A percentile compares a stretch with the other conserved stretches of the same genome.
Conservation (phyloP, 331 rosid species). For the Malus hybrid region DNA sequence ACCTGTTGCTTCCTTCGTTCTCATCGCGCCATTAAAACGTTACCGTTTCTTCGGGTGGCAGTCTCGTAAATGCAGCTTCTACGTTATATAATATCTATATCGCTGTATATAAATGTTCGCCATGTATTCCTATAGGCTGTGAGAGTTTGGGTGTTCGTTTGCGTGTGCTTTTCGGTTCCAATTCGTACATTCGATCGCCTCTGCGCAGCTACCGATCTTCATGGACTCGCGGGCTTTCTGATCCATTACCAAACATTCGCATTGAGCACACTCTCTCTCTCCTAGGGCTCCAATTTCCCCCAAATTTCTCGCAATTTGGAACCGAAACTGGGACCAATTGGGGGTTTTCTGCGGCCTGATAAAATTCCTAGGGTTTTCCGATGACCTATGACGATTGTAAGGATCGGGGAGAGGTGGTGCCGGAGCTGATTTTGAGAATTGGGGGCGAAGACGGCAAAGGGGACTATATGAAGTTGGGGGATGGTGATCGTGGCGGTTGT, state of each 20-base stretch:
- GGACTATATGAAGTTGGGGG: slow-evolving; percentile 42
- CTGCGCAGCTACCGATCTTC: slow-evolving; percentile 7
- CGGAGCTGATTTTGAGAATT: slow-evolving; percentile 37
- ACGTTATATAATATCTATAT: too few relatives aligned
- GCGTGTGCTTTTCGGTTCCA: background rate
- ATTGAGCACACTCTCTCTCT: slow-evolving; percentile 2
- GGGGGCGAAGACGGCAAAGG: slow-evolving; percentile 38
- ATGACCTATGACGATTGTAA: slow-evolving; percentile 47
- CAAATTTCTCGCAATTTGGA: background rate
- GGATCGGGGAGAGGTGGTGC: slow-evolving; percentile 33
- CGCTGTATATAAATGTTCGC: too few relatives aligned
- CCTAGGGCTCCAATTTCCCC: slow-evolving; percentile 3
- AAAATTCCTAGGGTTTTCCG: slow-evolving; percentile 12
- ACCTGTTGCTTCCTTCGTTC: slow-evolving; percentile 9
- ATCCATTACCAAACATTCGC: background rate
- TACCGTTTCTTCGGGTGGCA: background rate
- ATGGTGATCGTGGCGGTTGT: slow-evolving; percentile 22
- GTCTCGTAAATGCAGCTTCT: background rate
- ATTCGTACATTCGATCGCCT: background rate
- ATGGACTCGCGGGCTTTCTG: background rate
- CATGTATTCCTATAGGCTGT: background rate
- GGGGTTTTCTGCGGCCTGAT: slow-evolving; percentile 7
- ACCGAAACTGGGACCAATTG: slow-evolving; percentile 8
- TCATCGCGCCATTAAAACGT: slow-evolving; percentile 17
- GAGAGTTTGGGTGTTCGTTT: background rate